Base-by-base conservation (phyloP, 805 yeast species). In the Barnettozyma pratensis region DNA sequence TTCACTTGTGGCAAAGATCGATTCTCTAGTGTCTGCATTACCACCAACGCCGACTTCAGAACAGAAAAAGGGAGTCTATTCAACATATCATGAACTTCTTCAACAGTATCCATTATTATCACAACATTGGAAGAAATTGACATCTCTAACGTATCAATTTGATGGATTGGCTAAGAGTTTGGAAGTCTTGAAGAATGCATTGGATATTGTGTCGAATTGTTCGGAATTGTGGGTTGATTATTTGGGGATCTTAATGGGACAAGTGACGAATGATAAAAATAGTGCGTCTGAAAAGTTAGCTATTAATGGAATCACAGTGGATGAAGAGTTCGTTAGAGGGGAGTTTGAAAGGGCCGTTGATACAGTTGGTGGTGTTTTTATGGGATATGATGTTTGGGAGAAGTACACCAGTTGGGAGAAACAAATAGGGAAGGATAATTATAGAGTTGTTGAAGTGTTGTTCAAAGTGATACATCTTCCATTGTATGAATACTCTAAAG, bases 311-410 rank as follows among this genome's bases (percentile, higher is more conserved):
- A 11, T n/a, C 4, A 8, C 34, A 9, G 27, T 47, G 7, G 65
- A 65, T 14, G 55, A 61, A 5, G 59, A 57, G 2, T 52, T 53
- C 7, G 67, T 80, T 6, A 60, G 79, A 34, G 47, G 41, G 0
- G 65, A 74, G 35, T 85, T 85, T 54, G 64, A 68, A 11, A 64
- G 67, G 0, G 92, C 84, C 0, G 61, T 76, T 4, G 53, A 57
- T 5, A 52, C 65, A 11, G 74, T 85, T 39, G 97, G 97, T 0
- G 56, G 66, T 34, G 87, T 90, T 50, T 94, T 87, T 65, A 69
- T 83, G 52, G 75, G 95, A 2, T 95, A 90, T 62, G 72, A 81
- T 1, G 67, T 91, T 43, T 92, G 97, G 98, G 96, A 90, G 62
- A 72, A 76, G 46, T 83, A 80, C 52, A 65, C 92, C 27, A 83